Base-by-base conservation (phyloP, 176 grass and related monocot species). In the Lolium multiflorum region DNA sequence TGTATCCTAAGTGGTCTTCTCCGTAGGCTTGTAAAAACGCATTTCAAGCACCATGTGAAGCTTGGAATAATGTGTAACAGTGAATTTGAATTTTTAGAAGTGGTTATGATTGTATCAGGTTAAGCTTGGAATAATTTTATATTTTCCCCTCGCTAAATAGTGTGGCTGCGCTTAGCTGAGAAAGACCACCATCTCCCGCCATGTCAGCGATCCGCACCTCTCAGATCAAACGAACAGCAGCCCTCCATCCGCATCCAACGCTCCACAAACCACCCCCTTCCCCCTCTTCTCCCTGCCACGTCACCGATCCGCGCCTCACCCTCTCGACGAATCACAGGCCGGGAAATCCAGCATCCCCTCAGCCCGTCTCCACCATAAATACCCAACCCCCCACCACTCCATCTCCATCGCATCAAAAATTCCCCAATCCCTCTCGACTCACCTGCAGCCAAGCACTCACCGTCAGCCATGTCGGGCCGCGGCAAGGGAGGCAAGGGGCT, bases 401-500 rank as follows among this genome's bases (percentile, higher is more conserved):
- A 47, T 47, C 46, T 13, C 39, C 38, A 71, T 11, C 77, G 14
- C 7, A 2, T 35, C 31, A 35, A 35, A 35, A 47, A 48, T 13
- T 26, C n/a, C 57, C 57, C 37, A 44, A 61, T 59, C 11, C 12
- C 54, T 8, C 6, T 56, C 54, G 4, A 56, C 54, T 56, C 18
- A 16, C 17, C 54, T 56, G 2, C 54, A 18, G 51, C 51, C 2
- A 16, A 20, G 54, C 54, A 18, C 5, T 4, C 51, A 6, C 1
- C 51, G 4, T 18, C 22, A 76, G 71, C 84, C 80, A 93, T 93
- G 91, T 96, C 91, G 10, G 89, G 94, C 21, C 94, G 87, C 2
- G 91, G 94, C 9, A 97, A 97, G 85, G 94, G 94, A 84, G 94
- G 90, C 47, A 97, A 97, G 85, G 94, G 94, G 3, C 50, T 97